Evolutionary conservation across 2,329 filamentous ascomycete species (phyloP), one percentile per base, ranked within the genome.

Genomic region (Xylaria sp.): DNA sequence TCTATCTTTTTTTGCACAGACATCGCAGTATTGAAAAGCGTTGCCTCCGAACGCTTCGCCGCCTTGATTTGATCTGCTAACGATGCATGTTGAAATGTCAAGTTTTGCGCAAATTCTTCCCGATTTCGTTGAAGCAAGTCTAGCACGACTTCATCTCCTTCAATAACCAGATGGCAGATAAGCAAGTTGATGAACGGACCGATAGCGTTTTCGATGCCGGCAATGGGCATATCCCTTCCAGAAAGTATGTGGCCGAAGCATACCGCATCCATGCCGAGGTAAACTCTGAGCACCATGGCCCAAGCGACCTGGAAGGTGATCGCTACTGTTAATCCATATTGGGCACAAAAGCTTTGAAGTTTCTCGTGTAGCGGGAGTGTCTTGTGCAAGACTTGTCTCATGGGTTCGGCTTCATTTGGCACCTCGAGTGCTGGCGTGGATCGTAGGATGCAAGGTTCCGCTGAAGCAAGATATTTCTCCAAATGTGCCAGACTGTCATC

Each of bases 11-110:
- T 48, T 23, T 63, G 58, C 10, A 69, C 63, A 28, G 67, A 66
- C 63, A 69, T 66, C 4, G 59, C 34, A 3, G 67, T 69, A 28
- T 69, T 69, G 54, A 69, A 69, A 39, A 69, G 63, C 8, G 39
- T 20, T 3, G 52, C 41, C 1, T 31, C 28, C 5, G 62, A 50
- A 1, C 7, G 3, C 34, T 63, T 63, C 10, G 66, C 20, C 12
- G 50, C 15, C 44, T 20, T 65, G 13, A 65, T 54, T 37, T 41
- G 57, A 10, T 69, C 66, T 10, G 12, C 18, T 10, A 69, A 25
- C 6, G 66, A 59, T 5, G 59, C 28, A 65, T 65, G 66, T 28
- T 69, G 66, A 39, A 62, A 28, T 10, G n/a, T 23, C 41, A 69
- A n/a, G 28, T 46, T 65, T 50, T 69, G 12, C 39, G 59, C 41